Evolutionary conservation across 2,329 filamentous ascomycete genomes (phyloP).

Genomic region (Aspergillus ibericus): DNA sequence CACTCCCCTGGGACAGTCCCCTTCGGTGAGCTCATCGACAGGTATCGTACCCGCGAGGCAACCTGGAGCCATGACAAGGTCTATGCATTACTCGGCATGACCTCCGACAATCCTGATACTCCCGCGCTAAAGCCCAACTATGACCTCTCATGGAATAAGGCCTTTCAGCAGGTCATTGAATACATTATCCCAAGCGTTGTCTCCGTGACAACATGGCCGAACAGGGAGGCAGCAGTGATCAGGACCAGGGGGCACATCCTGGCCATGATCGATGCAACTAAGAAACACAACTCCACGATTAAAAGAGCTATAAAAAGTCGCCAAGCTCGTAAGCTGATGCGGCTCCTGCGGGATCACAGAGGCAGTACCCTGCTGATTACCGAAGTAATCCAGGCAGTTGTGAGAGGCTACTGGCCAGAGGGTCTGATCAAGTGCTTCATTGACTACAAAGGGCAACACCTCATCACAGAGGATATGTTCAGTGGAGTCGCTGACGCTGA

Average conservation of each 20-base stretch:
- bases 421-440: neutral
- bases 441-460: neutral
- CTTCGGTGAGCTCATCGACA: slow-evolving; percentile 2
- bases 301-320: too few relatives aligned
- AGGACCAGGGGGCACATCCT: neutral
- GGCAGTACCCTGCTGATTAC: neutral
- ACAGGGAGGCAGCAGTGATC: neutral
- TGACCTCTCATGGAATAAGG: neutral
- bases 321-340: too few relatives aligned
- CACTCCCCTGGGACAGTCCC: neutral
- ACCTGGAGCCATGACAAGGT: slow-evolving; percentile 1
- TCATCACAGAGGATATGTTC: neutral
- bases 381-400: neutral
- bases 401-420: neutral
- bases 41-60: neutral
- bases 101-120: neutral
- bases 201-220: neutral
- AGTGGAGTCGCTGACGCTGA: too few relatives aligned
- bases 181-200: neutral
- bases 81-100: neutral
- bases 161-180: neutral
- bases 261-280: neutral
- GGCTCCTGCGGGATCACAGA: neutral
- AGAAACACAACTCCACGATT: neutral
- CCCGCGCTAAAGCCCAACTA: neutral